Conservation (phyloP, 805 yeast genomes). For the Monosporozyma unispora region DNA sequence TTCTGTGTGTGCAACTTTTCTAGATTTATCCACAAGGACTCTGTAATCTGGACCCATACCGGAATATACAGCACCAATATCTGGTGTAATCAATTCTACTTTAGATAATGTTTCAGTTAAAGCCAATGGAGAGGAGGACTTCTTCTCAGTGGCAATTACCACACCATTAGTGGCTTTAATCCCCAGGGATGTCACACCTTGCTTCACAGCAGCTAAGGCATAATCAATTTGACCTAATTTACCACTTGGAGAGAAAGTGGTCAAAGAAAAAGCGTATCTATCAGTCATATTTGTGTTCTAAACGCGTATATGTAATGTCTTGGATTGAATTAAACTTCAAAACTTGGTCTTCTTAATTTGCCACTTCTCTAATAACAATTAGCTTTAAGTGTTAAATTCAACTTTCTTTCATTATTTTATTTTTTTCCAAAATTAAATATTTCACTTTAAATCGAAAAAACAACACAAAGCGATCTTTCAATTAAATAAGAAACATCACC, state of each 20-base stretch:
- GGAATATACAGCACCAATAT: constrained; percentile 91
- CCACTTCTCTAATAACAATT: neutral
- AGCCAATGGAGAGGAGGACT: constrained; percentile 68
- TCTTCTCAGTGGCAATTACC: constrained; percentile 93
- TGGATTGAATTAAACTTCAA: neutral
- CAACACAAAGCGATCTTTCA: neutral
- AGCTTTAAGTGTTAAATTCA: neutral
- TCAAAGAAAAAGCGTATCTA: constrained; percentile 92
- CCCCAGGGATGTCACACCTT: constrained; percentile 95
- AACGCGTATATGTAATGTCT: neutral
- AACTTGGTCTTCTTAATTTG: neutral
- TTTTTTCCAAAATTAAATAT: neutral
- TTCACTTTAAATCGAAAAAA: no score
- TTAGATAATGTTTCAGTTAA: constrained; percentile 68
- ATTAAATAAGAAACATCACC: neutral
- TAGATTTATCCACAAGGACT: constrained; percentile 84
- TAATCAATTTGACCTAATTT: constrained; percentile 96
- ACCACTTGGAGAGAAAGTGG: constrained; percentile 98
- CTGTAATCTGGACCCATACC: constrained; percentile 99
- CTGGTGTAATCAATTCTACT: constrained; percentile 80
- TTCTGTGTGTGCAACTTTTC: constrained; percentile 86
- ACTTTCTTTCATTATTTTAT: neutral
- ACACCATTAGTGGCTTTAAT: constrained; percentile 93
- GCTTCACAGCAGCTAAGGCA: constrained; percentile 94
- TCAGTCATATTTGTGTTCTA: constrained; percentile 64